phyloP scores from a whole-genome alignment of 768 basidiomycete genomes.

The Leccinum rimulosum region DNA sequence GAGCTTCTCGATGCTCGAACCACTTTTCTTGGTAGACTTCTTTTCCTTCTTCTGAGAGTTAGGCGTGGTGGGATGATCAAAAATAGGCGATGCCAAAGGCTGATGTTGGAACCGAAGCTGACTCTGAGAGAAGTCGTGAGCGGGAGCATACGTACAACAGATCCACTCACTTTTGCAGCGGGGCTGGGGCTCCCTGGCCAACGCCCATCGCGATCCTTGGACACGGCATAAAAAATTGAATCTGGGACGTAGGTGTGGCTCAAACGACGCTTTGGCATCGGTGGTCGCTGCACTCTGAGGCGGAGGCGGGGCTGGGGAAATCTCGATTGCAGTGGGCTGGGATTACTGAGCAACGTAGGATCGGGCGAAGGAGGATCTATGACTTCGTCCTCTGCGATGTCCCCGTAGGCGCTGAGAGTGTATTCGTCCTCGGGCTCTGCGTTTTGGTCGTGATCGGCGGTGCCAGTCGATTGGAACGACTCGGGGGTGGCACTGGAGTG shows the following conservation, averaged over 20 bases:
- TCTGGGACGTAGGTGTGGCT: constrained; percentile 11
- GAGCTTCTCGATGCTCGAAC: constrained; percentile 13
- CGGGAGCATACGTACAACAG: neutral
- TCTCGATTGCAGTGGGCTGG: neutral
- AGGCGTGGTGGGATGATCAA: neutral
- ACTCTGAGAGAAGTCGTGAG: constrained; percentile 4
- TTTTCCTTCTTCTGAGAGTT: neutral
- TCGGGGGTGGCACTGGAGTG: neutral
- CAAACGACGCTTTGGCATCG: constrained; percentile 26
- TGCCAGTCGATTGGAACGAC: neutral
- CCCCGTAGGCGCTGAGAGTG: constrained; percentile 43
- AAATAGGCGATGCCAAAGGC: constrained; percentile 10
- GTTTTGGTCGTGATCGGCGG: neutral
- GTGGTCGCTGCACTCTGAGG: constrained; percentile 26
- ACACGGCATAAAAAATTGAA: neutral
- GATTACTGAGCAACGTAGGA: neutral
- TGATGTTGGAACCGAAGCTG: neutral
- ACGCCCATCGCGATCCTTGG: neutral
- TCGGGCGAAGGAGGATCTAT: constrained; percentile 31
- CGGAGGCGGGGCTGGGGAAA: constrained; percentile 19
- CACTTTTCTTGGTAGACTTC: neutral
- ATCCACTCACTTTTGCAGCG: constrained; percentile 12
- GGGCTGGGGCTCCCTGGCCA: constrained; percentile 20
- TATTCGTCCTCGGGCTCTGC: constrained; percentile 34
- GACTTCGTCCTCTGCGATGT: constrained; percentile 41